Conservation (phyloP, 192 early-diverging fungal genomes). For the Chytriomyces sp. region DNA sequence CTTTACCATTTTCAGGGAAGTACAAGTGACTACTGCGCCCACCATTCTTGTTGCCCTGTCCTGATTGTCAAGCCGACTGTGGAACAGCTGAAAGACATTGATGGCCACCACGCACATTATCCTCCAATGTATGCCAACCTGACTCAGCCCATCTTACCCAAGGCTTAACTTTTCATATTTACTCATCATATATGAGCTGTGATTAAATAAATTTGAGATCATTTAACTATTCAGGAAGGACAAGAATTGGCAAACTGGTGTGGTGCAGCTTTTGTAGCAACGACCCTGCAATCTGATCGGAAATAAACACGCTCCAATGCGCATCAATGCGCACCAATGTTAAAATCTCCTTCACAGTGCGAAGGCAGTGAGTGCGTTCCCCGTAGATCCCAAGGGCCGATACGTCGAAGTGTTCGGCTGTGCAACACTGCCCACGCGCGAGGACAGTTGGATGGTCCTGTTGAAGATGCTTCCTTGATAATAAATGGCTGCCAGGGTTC, state of each 20-base stretch:
- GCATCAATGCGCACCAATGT: background rate
- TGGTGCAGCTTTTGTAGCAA: background rate
- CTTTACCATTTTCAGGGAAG: too few relatives aligned
- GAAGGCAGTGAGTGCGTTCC: background rate
- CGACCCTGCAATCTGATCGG: background rate
- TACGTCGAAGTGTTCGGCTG: background rate
- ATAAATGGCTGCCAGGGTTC: background rate
- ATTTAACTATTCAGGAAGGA: background rate
- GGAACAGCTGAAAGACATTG: background rate
- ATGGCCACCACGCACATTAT: background rate
- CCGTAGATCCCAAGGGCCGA: background rate
- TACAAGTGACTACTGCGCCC: conserved; percentile 15
- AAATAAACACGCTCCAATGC: background rate
- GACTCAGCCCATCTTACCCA: background rate
- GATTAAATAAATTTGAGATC: background rate
- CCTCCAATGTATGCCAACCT: background rate
- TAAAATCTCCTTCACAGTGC: too few relatives aligned
- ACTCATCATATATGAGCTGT: background rate
- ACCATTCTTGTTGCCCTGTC: conserved; percentile 24
- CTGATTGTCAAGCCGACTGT: conserved; percentile 16
- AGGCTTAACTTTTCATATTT: background rate
- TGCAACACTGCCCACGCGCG: background rate
- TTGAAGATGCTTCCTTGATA: background rate
- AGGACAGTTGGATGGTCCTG: background rate
- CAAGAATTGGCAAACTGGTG: background rate